Evolutionary conservation across 805 yeast species (phyloP), one percentile per base, ranked within the genome.

Genomic region (Kurtzmaniella fragi): DNA sequence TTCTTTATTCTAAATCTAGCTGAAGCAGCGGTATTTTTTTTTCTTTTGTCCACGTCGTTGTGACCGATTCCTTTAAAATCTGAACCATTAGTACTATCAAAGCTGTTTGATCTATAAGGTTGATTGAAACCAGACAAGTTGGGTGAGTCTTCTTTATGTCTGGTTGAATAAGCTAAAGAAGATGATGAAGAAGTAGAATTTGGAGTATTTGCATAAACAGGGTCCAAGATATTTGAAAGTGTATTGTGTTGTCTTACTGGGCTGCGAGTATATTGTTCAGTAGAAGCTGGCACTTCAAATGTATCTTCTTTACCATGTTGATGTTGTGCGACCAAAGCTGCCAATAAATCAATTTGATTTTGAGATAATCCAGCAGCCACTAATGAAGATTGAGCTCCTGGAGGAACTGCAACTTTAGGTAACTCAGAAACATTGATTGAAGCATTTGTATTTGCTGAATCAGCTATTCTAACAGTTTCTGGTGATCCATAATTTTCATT

Each of bases 261-360:
- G 10, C 40, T 20, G 5, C 8, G 25, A 20, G 25, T 20, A 20
- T 5, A 20, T 5, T 20, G 25, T 5, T 20, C 25, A 5, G 25
- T 20, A 8, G 25, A 11, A 8, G 33, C 5, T 9, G 16, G 7
- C 5, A 10, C 5, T 28, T 28, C 31, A 28, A 5, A 6, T 20
- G 35, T 5, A 20, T 7, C 6, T 32, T 6, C 35, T 28, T 12
- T 32, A n/a, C 31, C 20, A 8, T 29, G 65, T 59, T 78, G 81
- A 56, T 84, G 84, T 48, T 80, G 84, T 0, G 89, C 90, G 26
- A 84, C 77, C 37, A 84, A 66, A 0, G 86, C 86, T 5, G 86
- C 80, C 27, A 84, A 62, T 2, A 87, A 78, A 50, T 82, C 86
- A 11, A 84, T 83, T 54, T 84, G 93, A 28, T 78, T 78, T 41